These are phyloP conservation scores for Arthrinium phaeospermum DNA, from an alignment of 2,329 filamentous ascomycete species.

Conservation along the genomic window DNA sequence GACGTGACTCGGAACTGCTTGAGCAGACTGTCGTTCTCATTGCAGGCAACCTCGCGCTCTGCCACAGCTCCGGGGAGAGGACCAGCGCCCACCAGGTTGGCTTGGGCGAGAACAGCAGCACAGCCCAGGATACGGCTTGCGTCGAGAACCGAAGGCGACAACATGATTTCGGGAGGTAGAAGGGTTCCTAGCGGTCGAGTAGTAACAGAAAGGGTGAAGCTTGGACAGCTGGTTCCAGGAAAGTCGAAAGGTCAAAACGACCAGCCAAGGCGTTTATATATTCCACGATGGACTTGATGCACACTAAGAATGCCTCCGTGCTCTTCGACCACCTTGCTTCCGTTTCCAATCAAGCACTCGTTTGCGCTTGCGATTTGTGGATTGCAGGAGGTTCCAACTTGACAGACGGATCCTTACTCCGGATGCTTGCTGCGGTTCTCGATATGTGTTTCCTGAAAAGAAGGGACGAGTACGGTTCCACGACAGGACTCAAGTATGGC, in stretches of 20 bases:
- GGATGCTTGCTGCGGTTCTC: neutral
- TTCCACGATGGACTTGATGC: neutral
- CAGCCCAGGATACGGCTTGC: neutral
- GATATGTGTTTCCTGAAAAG: neutral
- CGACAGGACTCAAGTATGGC: conserved; percentile 1
- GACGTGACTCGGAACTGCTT: neutral
- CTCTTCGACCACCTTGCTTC: neutral
- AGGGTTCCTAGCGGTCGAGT: neutral
- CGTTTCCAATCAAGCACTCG: neutral
- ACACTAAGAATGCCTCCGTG: neutral
- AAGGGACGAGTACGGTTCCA: conserved; percentile 3
- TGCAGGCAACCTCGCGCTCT: neutral
- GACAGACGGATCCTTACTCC: neutral
- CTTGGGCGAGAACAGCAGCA: neutral
- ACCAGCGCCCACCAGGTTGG: neutral
- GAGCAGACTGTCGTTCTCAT: conserved; percentile 7
- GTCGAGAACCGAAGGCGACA: neutral
- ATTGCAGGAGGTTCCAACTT: neutral
- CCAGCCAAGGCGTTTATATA: conserved; percentile 7
- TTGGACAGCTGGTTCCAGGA: neutral
- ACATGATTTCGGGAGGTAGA: neutral
- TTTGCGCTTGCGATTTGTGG: neutral
- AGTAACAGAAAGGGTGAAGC: neutral
- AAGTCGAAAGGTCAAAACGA: neutral
- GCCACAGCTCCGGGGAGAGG: neutral